Conservation (phyloP, 495 filamentous ascomycete genomes). For the Penicillium macrosclerotiorum region DNA sequence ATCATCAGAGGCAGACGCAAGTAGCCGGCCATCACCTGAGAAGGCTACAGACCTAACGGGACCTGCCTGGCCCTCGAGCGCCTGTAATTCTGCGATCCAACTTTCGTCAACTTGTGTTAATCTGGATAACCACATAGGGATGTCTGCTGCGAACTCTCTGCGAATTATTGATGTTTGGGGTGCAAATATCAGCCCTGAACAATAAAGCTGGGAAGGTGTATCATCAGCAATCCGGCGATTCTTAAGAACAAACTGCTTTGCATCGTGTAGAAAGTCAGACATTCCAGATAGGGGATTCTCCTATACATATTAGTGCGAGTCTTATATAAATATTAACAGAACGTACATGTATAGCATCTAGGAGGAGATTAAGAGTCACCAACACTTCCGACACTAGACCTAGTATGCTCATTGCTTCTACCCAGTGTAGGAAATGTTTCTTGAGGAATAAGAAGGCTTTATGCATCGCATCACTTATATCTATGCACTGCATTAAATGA, state of each 20-base stretch:
- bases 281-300: conserved; percentile 14
- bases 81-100: conserved; percentile 12
- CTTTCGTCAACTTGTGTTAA: conserved; percentile 9
- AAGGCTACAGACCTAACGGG: conserved; percentile 11
- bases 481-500: conserved; percentile 27
- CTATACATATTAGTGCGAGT: conserved; percentile 1
- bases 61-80: conserved; percentile 16
- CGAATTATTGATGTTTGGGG: conserved; percentile 28
- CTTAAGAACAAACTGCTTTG: conserved; percentile 31
- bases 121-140: conserved; percentile 10
- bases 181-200: conserved; percentile 33
- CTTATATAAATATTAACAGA: not conserved
- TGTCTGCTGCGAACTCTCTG: conserved; percentile 6
- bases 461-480: not conserved
- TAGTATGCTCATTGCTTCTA: conserved; percentile 12
- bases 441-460: conserved; percentile 1
- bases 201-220: conserved; percentile 24
- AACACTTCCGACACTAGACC: conserved; percentile 3
- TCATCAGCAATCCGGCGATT: conserved; percentile 30
- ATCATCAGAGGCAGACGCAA: conserved; percentile 34
- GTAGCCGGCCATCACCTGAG: conserved; percentile 22
- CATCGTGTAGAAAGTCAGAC: conserved; percentile 23
- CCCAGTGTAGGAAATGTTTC: conserved; percentile 12
- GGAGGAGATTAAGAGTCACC: not conserved
- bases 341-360: conserved; percentile 2